phyloP scores from a whole-genome alignment of 306 rosid species.

The Ormosia semicastrata region DNA sequence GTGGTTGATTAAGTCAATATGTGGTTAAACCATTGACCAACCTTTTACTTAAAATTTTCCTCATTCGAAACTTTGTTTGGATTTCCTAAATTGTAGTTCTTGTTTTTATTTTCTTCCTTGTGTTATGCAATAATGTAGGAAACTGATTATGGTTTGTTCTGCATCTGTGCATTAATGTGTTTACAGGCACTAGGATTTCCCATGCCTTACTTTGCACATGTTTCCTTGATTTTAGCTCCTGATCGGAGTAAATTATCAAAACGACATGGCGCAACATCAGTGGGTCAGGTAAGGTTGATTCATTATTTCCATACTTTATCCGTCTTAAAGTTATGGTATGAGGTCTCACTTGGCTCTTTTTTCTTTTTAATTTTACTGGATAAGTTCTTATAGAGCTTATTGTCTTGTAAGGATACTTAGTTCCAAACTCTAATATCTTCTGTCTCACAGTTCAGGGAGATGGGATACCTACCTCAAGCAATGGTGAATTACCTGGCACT shows the following conservation, averaged over 20 bases:
- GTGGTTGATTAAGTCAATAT: neutral
- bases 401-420: neutral
- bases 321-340: neutral
- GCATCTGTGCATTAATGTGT: conserved; percentile 4
- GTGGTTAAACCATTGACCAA: neutral
- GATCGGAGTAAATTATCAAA: conserved; percentile 95
- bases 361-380: neutral
- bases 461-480: conserved; percentile 94
- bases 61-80: neutral
- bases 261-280: conserved; percentile 98
- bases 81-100: neutral
- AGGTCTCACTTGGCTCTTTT: neutral
- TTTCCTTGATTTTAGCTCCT: conserved; percentile 95
- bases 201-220: conserved; percentile 85
- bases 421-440: conserved; percentile 24
- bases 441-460: conserved; percentile 79
- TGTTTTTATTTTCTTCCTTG: conserved; percentile 9
- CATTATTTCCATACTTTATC: neutral
- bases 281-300: conserved; percentile 67
- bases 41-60: neutral
- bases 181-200: conserved; percentile 75
- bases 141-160: conserved; percentile 22
- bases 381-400: conserved; percentile 1
- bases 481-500: conserved; percentile 93
- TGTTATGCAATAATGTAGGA: neutral